Base-by-base conservation (phyloP, 805 yeast species). In the Ogataea trehalophila region DNA sequence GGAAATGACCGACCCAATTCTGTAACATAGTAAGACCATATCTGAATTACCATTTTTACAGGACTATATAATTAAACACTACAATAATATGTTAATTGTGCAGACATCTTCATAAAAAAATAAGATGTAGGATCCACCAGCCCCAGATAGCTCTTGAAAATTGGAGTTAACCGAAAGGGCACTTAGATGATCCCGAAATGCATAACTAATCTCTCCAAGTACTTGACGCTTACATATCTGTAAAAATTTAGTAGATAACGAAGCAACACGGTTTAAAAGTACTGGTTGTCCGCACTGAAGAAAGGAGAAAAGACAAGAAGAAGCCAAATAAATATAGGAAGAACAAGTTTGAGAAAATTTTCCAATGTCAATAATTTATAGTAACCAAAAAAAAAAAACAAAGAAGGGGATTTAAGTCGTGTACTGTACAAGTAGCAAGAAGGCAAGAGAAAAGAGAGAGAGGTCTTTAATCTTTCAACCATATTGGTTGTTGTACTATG, bases 251-350 rank as follows among this genome's bases (percentile, higher is more conserved):
- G 44, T 57, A 61, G 63, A 62, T 65, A 65, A 70, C 59, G 67
- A 79, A 78, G 85, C 86, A 81, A 81, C 87, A 81, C 87, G 87
- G 83, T 74, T 74, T 61, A 44, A 39, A 50, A 76, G 82, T 79
- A 81, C 79, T 77, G 83, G 87, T 77, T 79, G 76, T 79, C 84
- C 87, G 84, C 87, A 83, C 87, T 78, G 66, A 60, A 67, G 65
- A 60, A 58, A 60, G 57, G 58, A 59, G 57, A 54, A 49, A 35
- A 34, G 31, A 39, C 23, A 16, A 16, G 20, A 31, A 38, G n/a
- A 39, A 33, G n/a, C 15, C 18, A 20, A 14, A 20, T 39, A n/a
- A 39, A 23, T 13, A 17, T 11, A 14, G n/a, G 4, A 39, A 45
- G 47, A 41, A 48, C n/a, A 22, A 45, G 47, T 14, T 23, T 39